Evolutionary conservation across 192 early-diverging fungal species (phyloP).

Genomic region (Coemansia sp.): DNA sequence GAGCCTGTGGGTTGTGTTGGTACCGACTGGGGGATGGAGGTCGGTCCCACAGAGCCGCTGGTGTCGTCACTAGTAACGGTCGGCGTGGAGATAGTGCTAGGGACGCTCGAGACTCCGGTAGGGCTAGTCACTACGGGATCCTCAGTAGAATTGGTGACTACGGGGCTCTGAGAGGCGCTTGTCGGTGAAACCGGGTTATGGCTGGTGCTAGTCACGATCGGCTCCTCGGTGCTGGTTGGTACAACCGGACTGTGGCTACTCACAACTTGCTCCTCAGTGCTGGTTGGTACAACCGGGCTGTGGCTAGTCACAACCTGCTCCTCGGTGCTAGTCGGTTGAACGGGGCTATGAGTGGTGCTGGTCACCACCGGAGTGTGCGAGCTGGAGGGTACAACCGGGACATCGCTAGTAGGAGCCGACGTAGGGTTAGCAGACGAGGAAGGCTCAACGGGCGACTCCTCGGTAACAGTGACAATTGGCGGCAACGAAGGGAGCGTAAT

Average conservation of each 20-base stretch:
- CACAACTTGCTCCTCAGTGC: not conserved
- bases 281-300: not conserved
- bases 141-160: not conserved
- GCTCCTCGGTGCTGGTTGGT: not conserved
- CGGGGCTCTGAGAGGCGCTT: not conserved
- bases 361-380: not conserved
- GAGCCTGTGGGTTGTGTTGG: not conserved
- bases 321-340: not conserved
- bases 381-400: not conserved
- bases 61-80: not conserved
- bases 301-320: constrained; percentile 1
- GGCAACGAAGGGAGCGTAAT: constrained; percentile 1
- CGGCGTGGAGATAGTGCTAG: not conserved
- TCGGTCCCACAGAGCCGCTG: not conserved
- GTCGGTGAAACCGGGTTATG: not conserved
- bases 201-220: not conserved
- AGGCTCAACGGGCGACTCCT: constrained; percentile 1
- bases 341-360: not conserved
- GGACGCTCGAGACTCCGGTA: not conserved
- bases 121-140: not conserved
- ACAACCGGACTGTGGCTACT: not conserved
- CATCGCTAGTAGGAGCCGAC: not conserved
- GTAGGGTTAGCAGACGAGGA: not conserved
- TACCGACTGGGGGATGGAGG: not conserved
- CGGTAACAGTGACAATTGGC: not conserved